These are phyloP conservation scores for Spergularia marina DNA, from an alignment of 148 eudicot genomes.

Conservation along the genomic window DNA sequence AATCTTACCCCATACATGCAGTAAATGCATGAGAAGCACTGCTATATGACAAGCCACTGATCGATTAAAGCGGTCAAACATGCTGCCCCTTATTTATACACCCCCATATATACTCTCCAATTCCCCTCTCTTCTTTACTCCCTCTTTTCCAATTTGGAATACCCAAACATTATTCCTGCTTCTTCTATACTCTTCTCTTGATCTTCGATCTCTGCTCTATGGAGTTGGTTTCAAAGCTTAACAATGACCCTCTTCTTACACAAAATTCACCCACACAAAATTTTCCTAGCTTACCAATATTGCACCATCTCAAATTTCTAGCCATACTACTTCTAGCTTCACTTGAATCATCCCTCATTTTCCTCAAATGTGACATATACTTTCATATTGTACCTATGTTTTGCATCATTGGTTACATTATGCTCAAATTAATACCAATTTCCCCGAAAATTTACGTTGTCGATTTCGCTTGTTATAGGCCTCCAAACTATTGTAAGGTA, in stretches of 20 bases:
- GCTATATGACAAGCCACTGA: too few species aligned
- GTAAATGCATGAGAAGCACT: too few species aligned
- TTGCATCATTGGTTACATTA: conserved; percentile 20
- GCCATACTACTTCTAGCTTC: conserved; percentile 29
- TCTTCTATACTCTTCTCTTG: neutral
- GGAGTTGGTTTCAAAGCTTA: conserved; percentile 25
- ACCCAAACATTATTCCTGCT: neutral
- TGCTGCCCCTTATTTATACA: conserved; percentile 5
- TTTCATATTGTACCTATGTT: conserved; percentile 32
- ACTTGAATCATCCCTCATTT: conserved; percentile 32
- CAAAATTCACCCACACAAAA: conserved; percentile 7
- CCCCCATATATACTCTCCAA: neutral
- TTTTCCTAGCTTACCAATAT: conserved; percentile 13
- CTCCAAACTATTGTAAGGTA: conserved; percentile 56
- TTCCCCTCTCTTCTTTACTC: neutral
- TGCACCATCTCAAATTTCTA: conserved; percentile 30
- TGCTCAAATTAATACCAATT: conserved; percentile 14
- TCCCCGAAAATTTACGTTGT: conserved; percentile 47
- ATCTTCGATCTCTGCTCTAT: neutral
- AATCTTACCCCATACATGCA: too few species aligned
- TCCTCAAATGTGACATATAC: conserved; percentile 26
- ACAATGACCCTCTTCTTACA: conserved; percentile 14
- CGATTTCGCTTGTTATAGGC: conserved; percentile 64
- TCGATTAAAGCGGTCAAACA: too few species aligned
- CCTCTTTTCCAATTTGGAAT: neutral